Percentiles rank a stretch among this genome's conserved stretches.
phyloP scores from a whole-genome alignment of 2,329 filamentous ascomycete genomes.

The Ascochyta clinopodiicola region DNA sequence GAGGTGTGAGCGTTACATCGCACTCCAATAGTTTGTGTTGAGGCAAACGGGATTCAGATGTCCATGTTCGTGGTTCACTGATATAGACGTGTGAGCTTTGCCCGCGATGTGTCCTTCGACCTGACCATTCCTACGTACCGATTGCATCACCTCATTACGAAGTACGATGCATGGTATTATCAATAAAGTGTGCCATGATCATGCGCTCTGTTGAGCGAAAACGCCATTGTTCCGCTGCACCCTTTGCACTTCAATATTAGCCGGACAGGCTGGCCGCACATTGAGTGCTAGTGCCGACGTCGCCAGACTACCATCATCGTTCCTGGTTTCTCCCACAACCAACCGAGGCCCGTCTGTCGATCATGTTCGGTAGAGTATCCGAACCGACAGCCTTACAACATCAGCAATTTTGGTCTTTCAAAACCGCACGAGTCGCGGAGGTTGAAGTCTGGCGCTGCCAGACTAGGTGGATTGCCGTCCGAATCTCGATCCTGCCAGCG shows the following conservation, averaged over 20 bases:
- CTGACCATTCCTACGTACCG: background rate
- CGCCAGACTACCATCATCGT: background rate
- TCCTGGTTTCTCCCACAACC: background rate
- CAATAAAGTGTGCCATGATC: background rate
- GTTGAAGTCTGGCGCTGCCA: slow-evolving; percentile 1
- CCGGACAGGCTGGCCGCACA: background rate
- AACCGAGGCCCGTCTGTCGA: slow-evolving; percentile 2
- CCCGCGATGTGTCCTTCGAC: background rate
- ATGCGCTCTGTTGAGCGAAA: background rate
- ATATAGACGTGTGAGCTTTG: background rate
- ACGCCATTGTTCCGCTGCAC: background rate
- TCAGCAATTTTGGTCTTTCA: background rate
- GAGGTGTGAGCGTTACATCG: background rate
- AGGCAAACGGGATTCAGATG: background rate
- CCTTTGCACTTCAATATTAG: background rate
- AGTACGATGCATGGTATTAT: too few species aligned
- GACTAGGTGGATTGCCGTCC: slow-evolving; percentile 1
- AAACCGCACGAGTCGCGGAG: background rate
- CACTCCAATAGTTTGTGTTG: background rate
- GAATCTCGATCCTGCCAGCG: slow-evolving; percentile 17
- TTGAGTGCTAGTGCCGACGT: background rate
- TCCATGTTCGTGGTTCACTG: background rate
- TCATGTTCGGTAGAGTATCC: slow-evolving; percentile 2
- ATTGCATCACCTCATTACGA: background rate
- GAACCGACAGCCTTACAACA: slow-evolving; percentile 2